Base-by-base conservation (phyloP, 345 rosid genomes). In the Hibiscus syriacus region DNA sequence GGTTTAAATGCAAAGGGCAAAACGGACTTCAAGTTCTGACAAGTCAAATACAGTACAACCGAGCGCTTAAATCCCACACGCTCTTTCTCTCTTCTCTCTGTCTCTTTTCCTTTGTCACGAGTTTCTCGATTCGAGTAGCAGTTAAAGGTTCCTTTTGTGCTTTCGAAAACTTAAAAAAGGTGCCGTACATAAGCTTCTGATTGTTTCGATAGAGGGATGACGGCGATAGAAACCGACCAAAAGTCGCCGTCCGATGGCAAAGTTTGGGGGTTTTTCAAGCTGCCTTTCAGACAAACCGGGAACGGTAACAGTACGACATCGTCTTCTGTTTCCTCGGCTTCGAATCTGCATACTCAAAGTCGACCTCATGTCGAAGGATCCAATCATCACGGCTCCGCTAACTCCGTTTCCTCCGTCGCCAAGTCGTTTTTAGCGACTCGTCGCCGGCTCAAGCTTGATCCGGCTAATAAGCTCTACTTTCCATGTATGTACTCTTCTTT, bases 381-480 rank as follows among this genome's bases (percentile, higher is more conserved):
- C 32, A 74, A 69, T 54, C 80, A 73, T 19, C 85, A 72, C 0
- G 79, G 49, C 54, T 43, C 83, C 64, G 64, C 83, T 50, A 82
- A 64, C 72, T 89, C 97, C 6, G 95, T 91, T 60, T 70, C 73
- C 38, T 55, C 71, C 5, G 97, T 94, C 2, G 99, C 97, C 0
- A 85, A 83, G 79, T 89, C 97, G 26, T 71, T 94, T 48, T 76
- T 91, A n/a, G 97, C 92, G 1, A 71, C 85, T 0, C 85, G 95
- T 34, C 91, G 95, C 38, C 79, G 96, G 30, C 90, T 91, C 73
- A 87, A 87, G 83, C 99, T 94, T 68, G 99, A 94, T 82, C 98
- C 99, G 4, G 60, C 96, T 7, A 75, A 76, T 55, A 89, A 91
- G 79, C 97, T 94, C 68, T 94, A 88, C 60, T 94, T 94, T 67